Percentiles rank a stretch among this genome's conserved stretches.
Evolutionary conservation across 2,329 filamentous ascomycete genomes (phyloP).

Genomic region (Epichloe baconii): DNA sequence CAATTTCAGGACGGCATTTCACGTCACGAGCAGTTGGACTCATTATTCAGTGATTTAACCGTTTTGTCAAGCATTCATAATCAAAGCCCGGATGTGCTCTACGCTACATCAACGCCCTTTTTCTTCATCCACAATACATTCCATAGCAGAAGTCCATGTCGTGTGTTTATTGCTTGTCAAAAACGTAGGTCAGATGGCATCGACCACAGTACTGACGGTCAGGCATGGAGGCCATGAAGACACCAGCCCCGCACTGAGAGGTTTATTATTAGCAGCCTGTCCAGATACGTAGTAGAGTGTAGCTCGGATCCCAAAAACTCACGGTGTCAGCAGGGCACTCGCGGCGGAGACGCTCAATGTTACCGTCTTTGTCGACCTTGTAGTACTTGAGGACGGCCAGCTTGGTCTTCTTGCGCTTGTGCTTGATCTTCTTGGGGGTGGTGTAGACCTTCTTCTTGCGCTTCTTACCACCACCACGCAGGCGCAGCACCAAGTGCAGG

Average conservation of each 20-base stretch:
- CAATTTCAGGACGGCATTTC: background rate
- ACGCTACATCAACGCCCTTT: conserved; percentile 30
- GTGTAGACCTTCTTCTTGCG: conserved; percentile 99
- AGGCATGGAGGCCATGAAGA: conserved; percentile 99
- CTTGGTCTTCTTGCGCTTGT: conserved; percentile 99
- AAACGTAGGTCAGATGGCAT: conserved; percentile 62
- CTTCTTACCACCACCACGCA: conserved; percentile 99
- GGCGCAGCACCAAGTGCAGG: conserved; percentile 92
- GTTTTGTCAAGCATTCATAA: conserved; percentile 25
- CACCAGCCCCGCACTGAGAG: conserved; percentile 86
- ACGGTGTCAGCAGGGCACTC: conserved; percentile 91
- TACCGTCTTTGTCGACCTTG: conserved; percentile 99
- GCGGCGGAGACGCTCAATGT: conserved; percentile 97
- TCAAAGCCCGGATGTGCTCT: conserved; percentile 27
- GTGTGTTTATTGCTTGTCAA: conserved; percentile 48
- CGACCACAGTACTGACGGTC: conserved; percentile 94
- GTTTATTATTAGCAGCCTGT: background rate
- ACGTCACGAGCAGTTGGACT: background rate
- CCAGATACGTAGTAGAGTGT: background rate
- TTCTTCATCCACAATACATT: conserved; percentile 17
- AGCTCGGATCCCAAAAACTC: conserved; percentile 27
- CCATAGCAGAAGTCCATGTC: conserved; percentile 15
- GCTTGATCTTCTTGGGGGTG: conserved; percentile 99
- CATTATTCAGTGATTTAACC: background rate
- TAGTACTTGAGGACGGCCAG: conserved; percentile 99